Evolutionary conservation across 306 rosid genomes (phyloP), one percentile per base, ranked within the genome.

Genomic region (Chamaecrista fasciculata): DNA sequence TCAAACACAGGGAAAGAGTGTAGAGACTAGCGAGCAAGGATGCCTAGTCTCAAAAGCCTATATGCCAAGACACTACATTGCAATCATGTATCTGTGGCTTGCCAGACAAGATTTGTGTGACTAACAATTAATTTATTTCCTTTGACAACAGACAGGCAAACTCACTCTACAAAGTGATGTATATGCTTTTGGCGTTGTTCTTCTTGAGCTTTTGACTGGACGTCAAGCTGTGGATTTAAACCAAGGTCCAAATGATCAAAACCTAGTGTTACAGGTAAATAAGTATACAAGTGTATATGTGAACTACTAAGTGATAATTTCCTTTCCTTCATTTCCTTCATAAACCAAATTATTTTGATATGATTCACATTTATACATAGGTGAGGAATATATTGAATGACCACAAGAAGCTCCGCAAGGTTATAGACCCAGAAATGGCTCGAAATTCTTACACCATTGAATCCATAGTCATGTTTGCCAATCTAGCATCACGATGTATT

Each of bases 401-500:
- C 39, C 71, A 86, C 74, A 94, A 88, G 85, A 90, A 83, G 81
- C 86, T 90, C 16, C 87, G 84, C 8, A 94, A 84, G 69, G 96
- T 90, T 79, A 85, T 88, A 76, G 98, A 94, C 83, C 90, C 92
- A 19, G 96, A 90, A 58, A 70, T 94, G 83, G 71, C 81, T 73
- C 89, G 92, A 83, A 87, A 83, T 62, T 82, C 97, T 49, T 88
- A 85, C 77, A 87, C 86, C 62, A 72, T 94, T 81, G 97, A 85
- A 71, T 90, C 98, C 37, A 67, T 86, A 70, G 77, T 76, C 73
- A 86, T 86, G 94, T 90, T 90, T 78, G 97, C 97, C 49, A 90
- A 91, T 72, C 82, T 94, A 59, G 98, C 97, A 78, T 94, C 98
- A 62, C 79, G 97, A 48, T 94, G 98, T 58, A 91, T 91, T 47